Evolutionary conservation across 2,329 filamentous ascomycete genomes (phyloP), one percentile per base, ranked within the genome.

Genomic region (Ascochyta clinopodiicola): DNA sequence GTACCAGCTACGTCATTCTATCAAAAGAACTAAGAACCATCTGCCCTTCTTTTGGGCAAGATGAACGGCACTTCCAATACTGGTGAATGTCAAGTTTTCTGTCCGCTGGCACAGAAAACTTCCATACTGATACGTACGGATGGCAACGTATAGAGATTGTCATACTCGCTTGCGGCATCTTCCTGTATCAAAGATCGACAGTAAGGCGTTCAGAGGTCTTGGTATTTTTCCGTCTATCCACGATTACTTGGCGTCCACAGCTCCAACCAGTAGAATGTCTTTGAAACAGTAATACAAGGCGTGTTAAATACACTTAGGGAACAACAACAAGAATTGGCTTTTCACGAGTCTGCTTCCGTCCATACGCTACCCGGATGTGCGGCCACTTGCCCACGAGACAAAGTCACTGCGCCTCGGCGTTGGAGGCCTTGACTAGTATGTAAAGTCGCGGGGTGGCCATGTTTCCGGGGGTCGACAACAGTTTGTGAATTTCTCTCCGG

Each of bases 381-480:
- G 44, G 27, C 38, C 22, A 15, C 29, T 35, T 6, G 17, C 36
- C 8, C 31, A 32, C 29, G 24, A 47, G 12, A 38, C 15, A 17
- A 17, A 9, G 17, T 29, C 22, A 40, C 44, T 54, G 51, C 51
- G 51, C 51, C 51, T 27, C 35, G 35, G 22, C 8, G 35, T 19
- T 44, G 51, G 44, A 54, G 25, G 51, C 44, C 51, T 54, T 31
- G 24, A 17, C 37, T 5, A 15, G 10, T 49, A 49, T 54, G 51
- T 54, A 49, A 54, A 32, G 15, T 37, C 24, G 10, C 8, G 4
- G 15, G 17, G 27, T 32, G 8, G n/a, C 51, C 15, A 35, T 4
- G 29, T 13, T 21, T 24, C 27, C 17, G 4, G 10, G 2, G 4
- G 3, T 17, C 3, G 13, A 12, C 13, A n/a, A 15, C 9, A 29